These are phyloP conservation scores for Zasmidium cellare DNA, from an alignment of 2,329 filamentous ascomycete genomes.

Conservation along the genomic window DNA sequence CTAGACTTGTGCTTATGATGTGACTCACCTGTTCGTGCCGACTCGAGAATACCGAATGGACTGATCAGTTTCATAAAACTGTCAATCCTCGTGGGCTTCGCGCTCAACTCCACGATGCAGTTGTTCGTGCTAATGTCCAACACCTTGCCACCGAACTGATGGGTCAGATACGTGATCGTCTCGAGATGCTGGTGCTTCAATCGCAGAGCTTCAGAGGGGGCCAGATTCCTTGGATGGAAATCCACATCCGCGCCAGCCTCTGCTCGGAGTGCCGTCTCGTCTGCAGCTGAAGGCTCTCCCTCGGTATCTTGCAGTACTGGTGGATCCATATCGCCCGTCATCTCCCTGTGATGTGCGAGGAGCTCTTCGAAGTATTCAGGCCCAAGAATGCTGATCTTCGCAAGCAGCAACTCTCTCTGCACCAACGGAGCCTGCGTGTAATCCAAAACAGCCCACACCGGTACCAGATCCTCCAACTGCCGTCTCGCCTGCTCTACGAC, in stretches of 20 bases:
- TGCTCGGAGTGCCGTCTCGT: conserved; percentile 8
- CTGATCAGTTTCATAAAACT: conserved; percentile 95
- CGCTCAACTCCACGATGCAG: conserved; percentile 95
- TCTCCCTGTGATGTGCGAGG: conserved; percentile 91
- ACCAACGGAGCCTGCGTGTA: conserved; percentile 92
- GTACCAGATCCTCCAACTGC: conserved; percentile 93
- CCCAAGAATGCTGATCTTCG: conserved; percentile 94
- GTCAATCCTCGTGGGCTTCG: conserved; percentile 90
- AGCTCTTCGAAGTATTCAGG: conserved; percentile 99
- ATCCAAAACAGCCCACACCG: conserved; percentile 96
- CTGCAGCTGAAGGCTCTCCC: conserved; percentile 14
- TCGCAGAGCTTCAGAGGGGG: conserved; percentile 82
- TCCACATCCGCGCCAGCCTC: conserved; percentile 48
- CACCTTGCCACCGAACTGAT: conserved; percentile 97
- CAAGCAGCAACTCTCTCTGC: conserved; percentile 90
- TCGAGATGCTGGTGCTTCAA: conserved; percentile 98
- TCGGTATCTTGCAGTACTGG: conserved; percentile 26
- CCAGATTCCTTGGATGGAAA: conserved; percentile 87
- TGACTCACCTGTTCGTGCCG: conserved; percentile 73
- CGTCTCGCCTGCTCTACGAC: conserved; percentile 95
- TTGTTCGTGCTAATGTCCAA: conserved; percentile 97
- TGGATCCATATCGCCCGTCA: conserved; percentile 51
- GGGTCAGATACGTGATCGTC: conserved; percentile 92
- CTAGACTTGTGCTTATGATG: no score
- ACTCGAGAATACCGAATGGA: conserved; percentile 95